Conservation (phyloP, 352 stramenopile species). For the Globisporangium nunn region DNA sequence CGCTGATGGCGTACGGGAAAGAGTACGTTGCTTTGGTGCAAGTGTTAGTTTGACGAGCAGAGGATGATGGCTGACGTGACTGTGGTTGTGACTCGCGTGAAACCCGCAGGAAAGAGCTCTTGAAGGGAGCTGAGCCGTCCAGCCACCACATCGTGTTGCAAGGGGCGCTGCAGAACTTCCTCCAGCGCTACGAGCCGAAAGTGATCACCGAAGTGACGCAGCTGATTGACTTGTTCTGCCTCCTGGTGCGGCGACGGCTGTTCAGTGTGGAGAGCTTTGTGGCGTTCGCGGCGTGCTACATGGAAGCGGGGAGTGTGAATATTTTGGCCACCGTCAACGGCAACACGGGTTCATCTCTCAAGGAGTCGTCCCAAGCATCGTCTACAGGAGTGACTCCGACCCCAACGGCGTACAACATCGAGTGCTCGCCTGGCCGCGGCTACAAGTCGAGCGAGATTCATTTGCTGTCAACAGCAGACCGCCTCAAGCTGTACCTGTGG, state of each 20-base stretch:
- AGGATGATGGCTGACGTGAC: background rate
- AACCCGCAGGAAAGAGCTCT: slow-evolving; percentile 29
- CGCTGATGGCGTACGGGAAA: slow-evolving; percentile 50
- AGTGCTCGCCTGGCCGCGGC: slow-evolving; percentile 71
- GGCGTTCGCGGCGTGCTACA: slow-evolving; percentile 52
- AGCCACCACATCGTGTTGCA: slow-evolving; percentile 73
- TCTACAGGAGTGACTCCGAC: slow-evolving; percentile 23
- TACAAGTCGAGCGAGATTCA: slow-evolving; percentile 81
- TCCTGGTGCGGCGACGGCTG: slow-evolving; percentile 62
- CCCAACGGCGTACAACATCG: slow-evolving; percentile 81
- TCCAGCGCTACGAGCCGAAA: slow-evolving; percentile 71
- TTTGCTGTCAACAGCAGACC: slow-evolving; percentile 50
- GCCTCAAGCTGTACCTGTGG: slow-evolving; percentile 78
- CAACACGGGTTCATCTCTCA: slow-evolving; percentile 10
- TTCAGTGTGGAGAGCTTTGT: slow-evolving; percentile 74
- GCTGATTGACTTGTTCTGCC: slow-evolving; percentile 75
- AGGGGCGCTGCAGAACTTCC: slow-evolving; percentile 62
- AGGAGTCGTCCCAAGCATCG: slow-evolving; percentile 18
- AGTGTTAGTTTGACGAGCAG: too few relatives aligned
- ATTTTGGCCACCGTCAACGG: slow-evolving; percentile 13
- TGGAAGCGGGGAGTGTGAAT: slow-evolving; percentile 24
- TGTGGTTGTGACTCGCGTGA: background rate
- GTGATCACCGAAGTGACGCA: slow-evolving; percentile 70
- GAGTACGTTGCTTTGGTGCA: slow-evolving; percentile 24
- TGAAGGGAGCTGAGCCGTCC: slow-evolving; percentile 26